A percentile compares a stretch with the other conserved stretches of the same genome.
Evolutionary conservation across 1,284 basidiomycete species (phyloP).

Genomic region (Malassezia yamatoensis): DNA sequence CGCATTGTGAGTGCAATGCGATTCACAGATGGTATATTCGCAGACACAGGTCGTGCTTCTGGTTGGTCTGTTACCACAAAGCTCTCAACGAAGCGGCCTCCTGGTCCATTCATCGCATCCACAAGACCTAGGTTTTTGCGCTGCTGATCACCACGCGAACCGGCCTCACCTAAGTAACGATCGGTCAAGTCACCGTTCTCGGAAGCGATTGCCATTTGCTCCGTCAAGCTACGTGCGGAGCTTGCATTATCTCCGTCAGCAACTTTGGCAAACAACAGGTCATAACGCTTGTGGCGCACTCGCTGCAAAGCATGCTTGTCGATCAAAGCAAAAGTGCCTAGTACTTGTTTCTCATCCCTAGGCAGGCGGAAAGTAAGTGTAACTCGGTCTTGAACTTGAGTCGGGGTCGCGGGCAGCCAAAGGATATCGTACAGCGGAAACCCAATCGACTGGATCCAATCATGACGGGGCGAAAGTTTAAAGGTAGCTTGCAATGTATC

Average conservation of each 20-base stretch:
- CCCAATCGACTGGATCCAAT: slow-evolving; percentile 23
- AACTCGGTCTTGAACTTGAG: slow-evolving; percentile 25
- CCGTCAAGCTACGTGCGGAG: slow-evolving; percentile 27
- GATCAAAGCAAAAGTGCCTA: slow-evolving; percentile 39
- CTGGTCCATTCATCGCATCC: slow-evolving; percentile 25
- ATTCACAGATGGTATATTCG: slow-evolving; percentile 19
- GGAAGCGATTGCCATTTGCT: slow-evolving; percentile 38
- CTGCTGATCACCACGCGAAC: slow-evolving; percentile 33
- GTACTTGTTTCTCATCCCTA: slow-evolving; percentile 21
- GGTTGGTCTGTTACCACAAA: slow-evolving; percentile 43
- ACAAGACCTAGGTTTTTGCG: slow-evolving; percentile 31
- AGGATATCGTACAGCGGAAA: slow-evolving; percentile 27
- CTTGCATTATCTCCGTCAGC: slow-evolving; percentile 25
- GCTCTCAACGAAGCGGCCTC: slow-evolving; percentile 30
- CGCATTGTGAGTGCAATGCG: slow-evolving; percentile 33
- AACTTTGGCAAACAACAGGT: slow-evolving; percentile 40
- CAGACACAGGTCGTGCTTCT: slow-evolving; percentile 18
- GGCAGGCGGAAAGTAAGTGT: slow-evolving; percentile 36
- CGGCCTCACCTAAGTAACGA: slow-evolving; percentile 36
- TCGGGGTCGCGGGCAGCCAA: slow-evolving; percentile 21
- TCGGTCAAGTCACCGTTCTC: slow-evolving; percentile 41
- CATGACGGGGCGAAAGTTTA: slow-evolving; percentile 31
- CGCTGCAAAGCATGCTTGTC: slow-evolving; percentile 32
- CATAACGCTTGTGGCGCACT: slow-evolving; percentile 33
- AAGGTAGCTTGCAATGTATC: slow-evolving; percentile 32